Evolutionary conservation across 2,329 filamentous ascomycete species (phyloP).

Genomic region (Macroventuria anomochaeta): DNA sequence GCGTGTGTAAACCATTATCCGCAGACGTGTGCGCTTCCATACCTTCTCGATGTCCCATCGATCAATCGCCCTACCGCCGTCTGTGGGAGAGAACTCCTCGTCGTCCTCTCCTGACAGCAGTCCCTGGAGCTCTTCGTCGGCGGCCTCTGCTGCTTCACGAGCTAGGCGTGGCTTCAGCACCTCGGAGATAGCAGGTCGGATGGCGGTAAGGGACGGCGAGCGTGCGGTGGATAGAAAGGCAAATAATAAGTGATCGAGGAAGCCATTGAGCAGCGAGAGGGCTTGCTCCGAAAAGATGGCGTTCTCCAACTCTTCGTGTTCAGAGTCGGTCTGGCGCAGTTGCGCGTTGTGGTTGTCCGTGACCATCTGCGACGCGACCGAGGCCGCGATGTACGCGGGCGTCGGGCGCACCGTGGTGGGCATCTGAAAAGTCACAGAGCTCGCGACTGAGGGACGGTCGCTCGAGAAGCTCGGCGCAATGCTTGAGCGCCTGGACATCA

Average conservation of each 20-base stretch:
- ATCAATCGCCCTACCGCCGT: conserved; percentile 47
- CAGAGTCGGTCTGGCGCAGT: conserved; percentile 70
- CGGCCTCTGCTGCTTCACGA: conserved; percentile 79
- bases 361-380: conserved; percentile 89
- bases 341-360: conserved; percentile 84
- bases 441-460: conserved; percentile 70
- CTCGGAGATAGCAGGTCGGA: conserved; percentile 83
- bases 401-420: conserved; percentile 74
- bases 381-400: conserved; percentile 84
- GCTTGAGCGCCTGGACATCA: conserved; percentile 47
- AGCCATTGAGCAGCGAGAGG: conserved; percentile 82
- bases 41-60: conserved; percentile 91
- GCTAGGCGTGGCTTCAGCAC: conserved; percentile 90
- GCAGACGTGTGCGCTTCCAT: conserved; percentile 90
- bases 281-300: conserved; percentile 76
- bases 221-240: conserved; percentile 82
- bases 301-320: conserved; percentile 65
- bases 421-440: conserved; percentile 60
- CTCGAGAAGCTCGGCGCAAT: conserved; percentile 67
- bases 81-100: conserved; percentile 42
- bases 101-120: conserved; percentile 80
- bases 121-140: conserved; percentile 85
- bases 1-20: conserved; percentile 98
- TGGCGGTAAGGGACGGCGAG: conserved; percentile 74
- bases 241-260: conserved; percentile 91